These are phyloP conservation scores for Isochrysis galbana DNA, from an alignment of 78 protist genomes.

Conservation along the genomic window DNA sequence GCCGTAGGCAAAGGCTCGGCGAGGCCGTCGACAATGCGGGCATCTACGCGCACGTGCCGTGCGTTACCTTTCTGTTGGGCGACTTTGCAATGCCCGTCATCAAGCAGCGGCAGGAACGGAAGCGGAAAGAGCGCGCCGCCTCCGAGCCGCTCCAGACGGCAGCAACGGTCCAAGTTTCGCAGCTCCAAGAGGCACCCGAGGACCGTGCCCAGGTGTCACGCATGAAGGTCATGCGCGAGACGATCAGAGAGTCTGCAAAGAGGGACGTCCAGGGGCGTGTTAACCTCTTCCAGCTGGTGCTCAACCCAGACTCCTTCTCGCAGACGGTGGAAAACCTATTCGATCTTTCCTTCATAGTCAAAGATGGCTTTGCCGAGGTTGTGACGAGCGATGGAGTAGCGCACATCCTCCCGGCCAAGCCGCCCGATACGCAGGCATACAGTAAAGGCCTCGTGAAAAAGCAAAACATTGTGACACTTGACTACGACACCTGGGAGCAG, in stretches of 20 bases:
- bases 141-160: neutral
- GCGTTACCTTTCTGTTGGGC: neutral
- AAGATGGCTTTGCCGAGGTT: constrained; percentile 13
- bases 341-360: constrained; percentile 52
- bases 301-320: constrained; percentile 50
- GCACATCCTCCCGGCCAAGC: neutral
- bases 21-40: neutral
- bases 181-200: neutral
- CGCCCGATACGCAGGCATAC: neutral
- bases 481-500: neutral
- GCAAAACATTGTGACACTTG: neutral
- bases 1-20: neutral
- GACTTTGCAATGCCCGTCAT: neutral
- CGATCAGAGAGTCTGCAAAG: neutral
- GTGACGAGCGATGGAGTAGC: neutral
- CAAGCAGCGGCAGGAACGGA: neutral
- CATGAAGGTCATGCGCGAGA: neutral
- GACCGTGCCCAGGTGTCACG: neutral
- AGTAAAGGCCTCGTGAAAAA: neutral
- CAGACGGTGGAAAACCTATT: constrained; percentile 58
- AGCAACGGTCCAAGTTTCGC: neutral
- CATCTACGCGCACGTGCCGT: neutral
- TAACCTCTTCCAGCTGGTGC: constrained; percentile 36
- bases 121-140: neutral
- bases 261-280: constrained; percentile 6